phyloP scores from a whole-genome alignment of 2,329 filamentous ascomycete genomes.

The Penicillium glabrum region DNA sequence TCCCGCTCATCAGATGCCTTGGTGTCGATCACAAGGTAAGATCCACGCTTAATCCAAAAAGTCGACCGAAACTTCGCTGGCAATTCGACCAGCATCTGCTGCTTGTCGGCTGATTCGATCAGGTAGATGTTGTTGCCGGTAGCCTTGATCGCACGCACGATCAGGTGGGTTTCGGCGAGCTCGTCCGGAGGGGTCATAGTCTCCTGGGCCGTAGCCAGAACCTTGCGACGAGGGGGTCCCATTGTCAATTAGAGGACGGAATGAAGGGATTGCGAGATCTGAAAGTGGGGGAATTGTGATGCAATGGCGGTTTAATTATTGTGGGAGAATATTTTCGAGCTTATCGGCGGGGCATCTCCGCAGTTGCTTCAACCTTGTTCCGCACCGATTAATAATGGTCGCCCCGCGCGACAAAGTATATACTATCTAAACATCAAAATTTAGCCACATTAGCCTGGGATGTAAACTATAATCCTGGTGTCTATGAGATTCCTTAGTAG shows the following conservation, averaged over 20 bases:
- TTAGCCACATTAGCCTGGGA: background rate
- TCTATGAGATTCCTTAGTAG: no score
- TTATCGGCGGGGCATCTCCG: constrained; percentile 20
- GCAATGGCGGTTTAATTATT: constrained; percentile 2
- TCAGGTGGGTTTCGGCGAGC: constrained; percentile 54
- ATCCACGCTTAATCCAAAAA: constrained; percentile 88
- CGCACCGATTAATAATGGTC: constrained; percentile 5
- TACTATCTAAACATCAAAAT: no score
- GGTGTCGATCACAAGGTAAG: constrained; percentile 81
- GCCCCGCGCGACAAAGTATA: background rate
- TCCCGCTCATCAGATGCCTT: constrained; percentile 63
- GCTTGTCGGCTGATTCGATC: constrained; percentile 68
- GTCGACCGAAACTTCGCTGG: constrained; percentile 83
- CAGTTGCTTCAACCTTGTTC: background rate
- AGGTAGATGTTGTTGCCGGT: constrained; percentile 89
- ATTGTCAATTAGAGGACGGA: constrained; percentile 44
- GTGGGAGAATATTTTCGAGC: constrained; percentile 13
- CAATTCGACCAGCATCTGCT: constrained; percentile 73
- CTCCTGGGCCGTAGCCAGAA: constrained; percentile 76
- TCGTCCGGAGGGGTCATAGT: constrained; percentile 60
- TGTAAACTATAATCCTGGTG: no score
- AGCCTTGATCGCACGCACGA: constrained; percentile 77
- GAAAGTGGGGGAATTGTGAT: background rate
- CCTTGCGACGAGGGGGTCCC: constrained; percentile 72
- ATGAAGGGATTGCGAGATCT: background rate